A percentile compares a stretch with the other conserved stretches of the same genome.
Conservation (phyloP, 2,329 filamentous ascomycete species). For the Cryphonectria japonica region DNA sequence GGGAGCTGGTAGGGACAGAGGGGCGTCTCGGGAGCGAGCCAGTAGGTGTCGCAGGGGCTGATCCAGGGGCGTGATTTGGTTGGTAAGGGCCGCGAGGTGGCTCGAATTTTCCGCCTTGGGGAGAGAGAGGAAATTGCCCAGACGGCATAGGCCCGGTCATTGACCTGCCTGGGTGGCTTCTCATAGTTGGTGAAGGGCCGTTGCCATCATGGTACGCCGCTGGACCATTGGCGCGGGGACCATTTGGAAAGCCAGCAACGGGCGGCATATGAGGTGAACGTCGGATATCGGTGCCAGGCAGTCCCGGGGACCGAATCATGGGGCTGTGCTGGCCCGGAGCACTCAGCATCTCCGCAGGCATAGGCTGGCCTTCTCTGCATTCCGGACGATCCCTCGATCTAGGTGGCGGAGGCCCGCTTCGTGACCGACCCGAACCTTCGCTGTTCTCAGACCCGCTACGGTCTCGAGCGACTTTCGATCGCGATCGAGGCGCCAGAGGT, state of each 20-base stretch:
- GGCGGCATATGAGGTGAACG: slow-evolving; percentile 54
- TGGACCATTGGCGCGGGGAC: slow-evolving; percentile 31
- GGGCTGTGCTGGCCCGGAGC: slow-evolving; percentile 35
- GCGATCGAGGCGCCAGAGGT: slow-evolving; percentile 34
- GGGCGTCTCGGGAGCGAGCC: slow-evolving; percentile 41
- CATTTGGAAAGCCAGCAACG: slow-evolving; percentile 42
- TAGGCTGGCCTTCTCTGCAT: slow-evolving; percentile 42
- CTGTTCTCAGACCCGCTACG: slow-evolving; percentile 61
- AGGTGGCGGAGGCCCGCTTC: slow-evolving; percentile 44
- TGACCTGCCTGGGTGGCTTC: slow-evolving; percentile 38
- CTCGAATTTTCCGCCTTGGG: slow-evolving; percentile 37
- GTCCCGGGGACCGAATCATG: slow-evolving; percentile 49
- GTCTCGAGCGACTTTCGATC: slow-evolving; percentile 49
- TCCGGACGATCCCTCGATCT: slow-evolving; percentile 44
- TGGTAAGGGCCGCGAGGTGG: slow-evolving; percentile 40
- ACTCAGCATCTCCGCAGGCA: slow-evolving; percentile 33
- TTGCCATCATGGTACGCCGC: slow-evolving; percentile 36
- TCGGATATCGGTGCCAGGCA: slow-evolving; percentile 53
- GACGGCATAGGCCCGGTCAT: slow-evolving; percentile 41
- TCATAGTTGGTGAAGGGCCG: slow-evolving; percentile 40
- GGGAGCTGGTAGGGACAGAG: slow-evolving; percentile 38
- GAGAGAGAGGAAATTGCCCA: slow-evolving; percentile 52
- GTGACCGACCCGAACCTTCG: slow-evolving; percentile 44
- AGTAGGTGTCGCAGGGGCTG: slow-evolving; percentile 39
- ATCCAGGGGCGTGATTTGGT: slow-evolving; percentile 36